A percentile compares a stretch with the other conserved stretches of the same genome.
Conservation (phyloP, 2,329 filamentous ascomycete genomes). For the Xylariomycetidae sp. region DNA sequence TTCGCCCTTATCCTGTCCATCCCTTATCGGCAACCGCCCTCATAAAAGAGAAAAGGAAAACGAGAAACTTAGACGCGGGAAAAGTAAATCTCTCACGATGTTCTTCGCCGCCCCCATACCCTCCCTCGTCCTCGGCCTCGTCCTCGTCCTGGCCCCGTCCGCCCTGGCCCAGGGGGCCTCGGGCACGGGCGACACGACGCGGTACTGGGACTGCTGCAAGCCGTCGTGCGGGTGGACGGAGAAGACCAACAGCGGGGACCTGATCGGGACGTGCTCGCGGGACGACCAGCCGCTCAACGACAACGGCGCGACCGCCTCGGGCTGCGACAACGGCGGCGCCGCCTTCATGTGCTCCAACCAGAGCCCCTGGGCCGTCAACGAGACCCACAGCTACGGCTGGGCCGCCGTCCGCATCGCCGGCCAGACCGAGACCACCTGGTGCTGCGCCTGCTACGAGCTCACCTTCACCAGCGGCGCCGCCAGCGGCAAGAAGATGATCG, state of each 20-base stretch:
- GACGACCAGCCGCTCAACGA: slow-evolving; percentile 50
- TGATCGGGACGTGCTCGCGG: slow-evolving; percentile 50
- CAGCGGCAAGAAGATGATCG: slow-evolving; percentile 53
- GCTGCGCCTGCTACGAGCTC: slow-evolving; percentile 59
- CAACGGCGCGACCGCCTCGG: slow-evolving; percentile 39
- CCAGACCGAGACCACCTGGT: slow-evolving; percentile 56
- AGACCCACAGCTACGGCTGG: slow-evolving; percentile 58
- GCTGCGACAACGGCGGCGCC: slow-evolving; percentile 50
- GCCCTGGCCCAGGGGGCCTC: slow-evolving; percentile 20
- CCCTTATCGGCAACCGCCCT: too few relatives aligned
- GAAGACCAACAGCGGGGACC: slow-evolving; percentile 48
- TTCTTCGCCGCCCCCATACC: too few relatives aligned
- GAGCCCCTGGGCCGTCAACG: slow-evolving; percentile 57
- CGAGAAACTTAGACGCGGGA: too few relatives aligned
- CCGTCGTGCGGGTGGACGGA: slow-evolving; percentile 58
- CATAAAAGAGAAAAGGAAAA: too few relatives aligned
- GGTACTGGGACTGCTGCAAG: slow-evolving; percentile 68
- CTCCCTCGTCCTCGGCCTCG: slow-evolving; percentile 9
- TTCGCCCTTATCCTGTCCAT: too few relatives aligned
- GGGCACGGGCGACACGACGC: slow-evolving; percentile 26
- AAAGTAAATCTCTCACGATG: too few relatives aligned
- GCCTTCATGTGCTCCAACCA: slow-evolving; percentile 60
- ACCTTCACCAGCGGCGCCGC: slow-evolving; percentile 53
- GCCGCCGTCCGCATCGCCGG: slow-evolving; percentile 55
- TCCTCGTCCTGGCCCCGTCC: slow-evolving; percentile 9